Base-by-base conservation (phyloP, 148 eudicot species). In the Amaranthus palmeri region DNA sequence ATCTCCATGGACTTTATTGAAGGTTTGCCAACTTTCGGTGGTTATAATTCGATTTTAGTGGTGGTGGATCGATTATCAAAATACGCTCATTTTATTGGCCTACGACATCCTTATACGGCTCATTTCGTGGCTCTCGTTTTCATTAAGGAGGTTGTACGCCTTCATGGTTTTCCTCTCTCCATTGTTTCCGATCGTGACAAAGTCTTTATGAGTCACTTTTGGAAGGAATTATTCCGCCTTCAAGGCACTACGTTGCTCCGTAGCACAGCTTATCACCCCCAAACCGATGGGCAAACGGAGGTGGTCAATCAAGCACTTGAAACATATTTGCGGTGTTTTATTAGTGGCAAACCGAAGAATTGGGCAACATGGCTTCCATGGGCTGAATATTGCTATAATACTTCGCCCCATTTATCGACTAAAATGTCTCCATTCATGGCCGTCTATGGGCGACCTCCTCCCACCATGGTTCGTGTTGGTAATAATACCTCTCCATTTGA, bases 341-440 rank as follows among this genome's bases (percentile, higher is more conserved):
- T 4, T 4, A 18, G 14, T 1, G 43, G 55, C 2, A 0, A 48
- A 3, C 42, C 69, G 8, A 2, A 18, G 10, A 8, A 25, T 0
- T 66, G 69, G 69, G 42, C n/a, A 0, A 50, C 1, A 3, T 66
- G 69, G 69, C 5, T 66, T 1, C 15, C 44, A 4, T 15, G 51
- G 17, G 56, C 69, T 4, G 56, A 66, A 15, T 50, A 4, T 18
- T 66, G 44, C 14, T 66, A 66, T 7, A 66, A 66, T 15, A 66
- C 55, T 0, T 15, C 12, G 2, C 3, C 4, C 8, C 69, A 66
- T 48, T 6, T 44, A 2, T 15, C 69, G 0, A 66, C 36, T 10
- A 3, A 36, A 5, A 59, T 25, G 43, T 7, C 63, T 15, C 63
- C 63, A 3, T 59, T 59, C 12, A 25, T 8, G 44, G 63, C 5